Evolutionary conservation across 495 filamentous ascomycete species (phyloP).

Genomic region (Aspergillus kassunensis): DNA sequence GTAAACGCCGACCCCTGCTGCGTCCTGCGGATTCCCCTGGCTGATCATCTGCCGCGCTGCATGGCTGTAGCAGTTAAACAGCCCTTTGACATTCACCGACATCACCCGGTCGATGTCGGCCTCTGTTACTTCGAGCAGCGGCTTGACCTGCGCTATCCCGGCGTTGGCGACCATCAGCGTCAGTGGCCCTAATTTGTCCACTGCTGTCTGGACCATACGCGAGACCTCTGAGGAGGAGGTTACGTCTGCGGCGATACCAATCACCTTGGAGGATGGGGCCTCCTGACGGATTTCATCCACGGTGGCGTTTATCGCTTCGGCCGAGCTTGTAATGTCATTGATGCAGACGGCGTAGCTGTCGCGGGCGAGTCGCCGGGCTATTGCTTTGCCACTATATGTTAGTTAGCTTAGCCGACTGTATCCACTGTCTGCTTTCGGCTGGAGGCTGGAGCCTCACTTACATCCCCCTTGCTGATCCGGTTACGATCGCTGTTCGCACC

Average conservation of each 20-base stretch:
- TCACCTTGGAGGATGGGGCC: slow-evolving; percentile 34
- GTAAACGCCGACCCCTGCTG: slow-evolving; percentile 37
- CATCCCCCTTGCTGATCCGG: slow-evolving; percentile 55
- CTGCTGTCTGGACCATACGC: slow-evolving; percentile 42
- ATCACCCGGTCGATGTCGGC: slow-evolving; percentile 52
- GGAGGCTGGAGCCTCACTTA: slow-evolving; percentile 14
- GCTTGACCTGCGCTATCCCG: slow-evolving; percentile 62
- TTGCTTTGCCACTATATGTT: slow-evolving; percentile 48
- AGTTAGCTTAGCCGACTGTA: neutral
- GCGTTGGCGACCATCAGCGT: slow-evolving; percentile 39
- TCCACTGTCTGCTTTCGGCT: too few species aligned
- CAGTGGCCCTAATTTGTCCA: slow-evolving; percentile 48
- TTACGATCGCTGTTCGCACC: slow-evolving; percentile 48
- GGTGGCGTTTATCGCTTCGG: slow-evolving; percentile 41
- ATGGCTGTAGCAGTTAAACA: slow-evolving; percentile 64
- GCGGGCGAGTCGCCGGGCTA: slow-evolving; percentile 53
- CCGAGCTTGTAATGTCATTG: slow-evolving; percentile 52
- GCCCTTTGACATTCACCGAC: slow-evolving; percentile 59
- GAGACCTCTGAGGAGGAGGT: slow-evolving; percentile 45
- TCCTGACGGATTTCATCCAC: slow-evolving; percentile 40
- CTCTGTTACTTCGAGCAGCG: slow-evolving; percentile 55
- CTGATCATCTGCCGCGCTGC: slow-evolving; percentile 61
- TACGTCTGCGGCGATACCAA: slow-evolving; percentile 48
- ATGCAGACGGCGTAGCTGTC: slow-evolving; percentile 60
- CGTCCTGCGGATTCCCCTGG: slow-evolving; percentile 11